phyloP scores from a whole-genome alignment of 78 protist genomes.

The slime mould (Dictyostelium discoideum) region DNA sequence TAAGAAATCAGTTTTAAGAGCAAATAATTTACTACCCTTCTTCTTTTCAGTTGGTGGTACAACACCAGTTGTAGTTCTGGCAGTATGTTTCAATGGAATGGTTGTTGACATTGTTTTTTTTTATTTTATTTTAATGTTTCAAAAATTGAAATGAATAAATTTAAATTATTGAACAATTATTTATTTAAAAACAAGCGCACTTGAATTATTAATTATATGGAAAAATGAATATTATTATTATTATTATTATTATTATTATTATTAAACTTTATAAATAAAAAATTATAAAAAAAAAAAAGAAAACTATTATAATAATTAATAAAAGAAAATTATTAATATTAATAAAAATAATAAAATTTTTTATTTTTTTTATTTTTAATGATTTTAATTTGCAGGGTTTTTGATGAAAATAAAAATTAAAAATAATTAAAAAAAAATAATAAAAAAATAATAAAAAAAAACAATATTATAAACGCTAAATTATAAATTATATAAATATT shows the following conservation, averaged over 20 bases:
- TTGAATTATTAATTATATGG: neutral
- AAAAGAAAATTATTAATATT: too few species aligned
- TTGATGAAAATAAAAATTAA: too few species aligned
- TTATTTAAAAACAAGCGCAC: neutral
- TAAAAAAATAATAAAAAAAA: too few species aligned
- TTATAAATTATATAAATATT: too few species aligned
- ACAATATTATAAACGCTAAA: too few species aligned
- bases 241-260: too few species aligned
- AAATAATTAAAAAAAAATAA: too few species aligned
- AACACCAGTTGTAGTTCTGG: constrained; percentile 81
- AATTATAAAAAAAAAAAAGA: too few species aligned
- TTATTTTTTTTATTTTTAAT: neutral
- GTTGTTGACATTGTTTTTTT: constrained; percentile 23
- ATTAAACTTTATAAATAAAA: too few species aligned
- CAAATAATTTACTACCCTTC: constrained; percentile 70
- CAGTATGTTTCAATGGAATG: constrained; percentile 72
- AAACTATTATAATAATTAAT: neutral
- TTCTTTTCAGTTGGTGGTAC: constrained; percentile 81
- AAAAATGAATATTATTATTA: neutral
- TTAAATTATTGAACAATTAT: neutral
- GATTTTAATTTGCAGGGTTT: neutral
- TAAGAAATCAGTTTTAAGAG: constrained; percentile 64
- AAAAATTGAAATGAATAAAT: neutral
- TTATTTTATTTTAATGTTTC: neutral
- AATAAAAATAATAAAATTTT: neutral